Evolutionary conservation across 306 rosid species (phyloP).

Genomic region (Sophora flavescens): DNA sequence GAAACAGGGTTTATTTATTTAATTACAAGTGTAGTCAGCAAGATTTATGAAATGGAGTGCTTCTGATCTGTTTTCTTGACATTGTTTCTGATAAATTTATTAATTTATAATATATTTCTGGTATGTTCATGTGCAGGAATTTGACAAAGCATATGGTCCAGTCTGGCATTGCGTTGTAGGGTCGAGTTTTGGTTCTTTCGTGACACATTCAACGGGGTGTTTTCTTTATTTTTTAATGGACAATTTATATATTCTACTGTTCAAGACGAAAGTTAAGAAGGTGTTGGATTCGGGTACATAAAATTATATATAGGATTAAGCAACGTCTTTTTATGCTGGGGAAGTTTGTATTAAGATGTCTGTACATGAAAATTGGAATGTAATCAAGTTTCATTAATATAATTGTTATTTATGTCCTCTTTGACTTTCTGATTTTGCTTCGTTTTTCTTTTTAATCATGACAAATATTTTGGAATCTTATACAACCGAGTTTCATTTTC

Average conservation of each 20-base stretch:
- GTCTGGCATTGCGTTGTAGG: conserved; percentile 99
- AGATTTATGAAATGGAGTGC: conserved; percentile 31
- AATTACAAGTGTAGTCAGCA: conserved; percentile 31
- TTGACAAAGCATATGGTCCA: conserved; percentile 94
- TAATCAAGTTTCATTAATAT: conserved; percentile 37
- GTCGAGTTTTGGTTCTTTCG: conserved; percentile 93
- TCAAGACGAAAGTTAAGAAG: conserved; percentile 86
- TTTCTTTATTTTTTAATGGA: conserved; percentile 94
- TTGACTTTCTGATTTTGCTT: not conserved
- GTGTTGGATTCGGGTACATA: conserved; percentile 55
- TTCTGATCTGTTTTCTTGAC: not conserved
- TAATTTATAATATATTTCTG: conserved; percentile 23
- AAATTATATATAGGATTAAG: conserved; percentile 42
- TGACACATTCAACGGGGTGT: conserved; percentile 92
- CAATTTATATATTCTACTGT: conserved; percentile 74
- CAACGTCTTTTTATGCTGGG: conserved; percentile 26
- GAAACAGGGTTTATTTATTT: conserved; percentile 10
- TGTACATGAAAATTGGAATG: conserved; percentile 50
- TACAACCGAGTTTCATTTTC: conserved; percentile 26
- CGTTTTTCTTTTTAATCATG: conserved; percentile 2
- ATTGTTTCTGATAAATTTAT: conserved; percentile 19
- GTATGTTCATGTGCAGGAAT: conserved; percentile 71
- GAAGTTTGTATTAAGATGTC: conserved; percentile 40
- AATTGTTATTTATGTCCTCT: not conserved
- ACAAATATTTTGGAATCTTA: conserved; percentile 11